Conservation (phyloP, 805 yeast species). For the Myxozyma nipponensis region DNA sequence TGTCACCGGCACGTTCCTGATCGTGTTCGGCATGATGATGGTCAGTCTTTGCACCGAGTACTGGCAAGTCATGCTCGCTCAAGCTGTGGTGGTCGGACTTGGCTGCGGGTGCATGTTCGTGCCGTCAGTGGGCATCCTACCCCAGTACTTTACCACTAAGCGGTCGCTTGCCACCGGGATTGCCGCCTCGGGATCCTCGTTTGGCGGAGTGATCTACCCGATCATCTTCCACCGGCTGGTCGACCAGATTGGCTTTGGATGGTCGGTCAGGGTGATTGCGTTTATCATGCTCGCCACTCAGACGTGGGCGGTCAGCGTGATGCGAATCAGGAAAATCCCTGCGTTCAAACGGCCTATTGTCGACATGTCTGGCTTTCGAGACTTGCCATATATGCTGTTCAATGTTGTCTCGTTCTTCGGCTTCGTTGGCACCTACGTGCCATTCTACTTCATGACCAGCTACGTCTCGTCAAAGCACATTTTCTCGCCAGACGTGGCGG, state of each 20-base stretch:
- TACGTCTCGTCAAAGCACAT: slow-evolving; percentile 31
- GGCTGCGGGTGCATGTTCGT: slow-evolving; percentile 45
- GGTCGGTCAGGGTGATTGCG: slow-evolving; percentile 51
- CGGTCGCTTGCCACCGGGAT: slow-evolving; percentile 47
- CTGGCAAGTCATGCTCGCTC: slow-evolving; percentile 52
- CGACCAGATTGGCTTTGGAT: slow-evolving; percentile 46
- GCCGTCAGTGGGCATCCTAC: slow-evolving; percentile 44
- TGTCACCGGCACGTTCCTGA: slow-evolving; percentile 27
- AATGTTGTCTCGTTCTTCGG: slow-evolving; percentile 30
- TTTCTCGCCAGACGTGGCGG: slow-evolving; percentile 13
- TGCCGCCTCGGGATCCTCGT: slow-evolving; percentile 49
- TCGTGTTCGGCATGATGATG: slow-evolving; percentile 36
- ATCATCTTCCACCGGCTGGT: slow-evolving; percentile 44
- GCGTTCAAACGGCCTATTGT: slow-evolving; percentile 4
- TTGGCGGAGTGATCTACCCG: slow-evolving; percentile 51
- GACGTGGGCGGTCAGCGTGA: slow-evolving; percentile 26
- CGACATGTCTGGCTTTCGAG: slow-evolving; percentile 30
- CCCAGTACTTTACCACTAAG: slow-evolving; percentile 45
- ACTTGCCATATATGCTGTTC: slow-evolving; percentile 31
- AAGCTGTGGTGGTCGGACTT: slow-evolving; percentile 48
- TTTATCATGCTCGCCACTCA: slow-evolving; percentile 41
- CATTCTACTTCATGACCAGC: slow-evolving; percentile 35
- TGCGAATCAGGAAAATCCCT: slow-evolving; percentile 30
- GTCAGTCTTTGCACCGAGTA: slow-evolving; percentile 39
- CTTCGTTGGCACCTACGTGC: slow-evolving; percentile 35